phyloP scores from a whole-genome alignment of 495 filamentous ascomycete genomes.

The Hyaloscypha hepaticicola region DNA sequence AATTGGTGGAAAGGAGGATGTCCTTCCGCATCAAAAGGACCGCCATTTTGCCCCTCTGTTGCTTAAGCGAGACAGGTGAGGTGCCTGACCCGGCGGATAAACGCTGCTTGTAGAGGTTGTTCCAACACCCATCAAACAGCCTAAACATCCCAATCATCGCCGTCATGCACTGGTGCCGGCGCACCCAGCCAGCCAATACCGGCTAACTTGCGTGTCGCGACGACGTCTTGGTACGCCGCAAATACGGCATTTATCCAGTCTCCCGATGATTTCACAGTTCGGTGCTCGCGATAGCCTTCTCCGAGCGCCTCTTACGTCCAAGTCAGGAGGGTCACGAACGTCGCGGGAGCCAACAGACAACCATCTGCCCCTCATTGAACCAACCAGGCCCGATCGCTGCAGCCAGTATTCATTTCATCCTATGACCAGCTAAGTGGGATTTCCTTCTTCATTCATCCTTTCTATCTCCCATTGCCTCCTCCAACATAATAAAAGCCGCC shows the following conservation, averaged over 20 bases:
- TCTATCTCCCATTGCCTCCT: background rate
- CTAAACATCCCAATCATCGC: background rate
- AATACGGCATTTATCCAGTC: background rate
- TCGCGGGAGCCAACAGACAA: background rate
- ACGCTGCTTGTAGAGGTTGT: background rate
- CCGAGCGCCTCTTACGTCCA: background rate
- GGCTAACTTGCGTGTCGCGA: background rate
- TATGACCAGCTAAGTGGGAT: background rate
- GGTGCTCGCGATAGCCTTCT: background rate
- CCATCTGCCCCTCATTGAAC: background rate
- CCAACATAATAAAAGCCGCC: slow-evolving; percentile 1
- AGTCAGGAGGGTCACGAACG: background rate
- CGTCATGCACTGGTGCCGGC: background rate
- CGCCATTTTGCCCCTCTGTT: background rate
- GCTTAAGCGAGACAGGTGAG: background rate
- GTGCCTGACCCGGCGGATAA: background rate
- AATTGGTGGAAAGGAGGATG: background rate
- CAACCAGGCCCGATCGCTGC: background rate
- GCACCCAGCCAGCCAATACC: background rate
- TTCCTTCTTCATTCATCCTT: background rate
- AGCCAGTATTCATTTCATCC: background rate
- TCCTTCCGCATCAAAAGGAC: background rate
- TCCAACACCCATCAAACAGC: background rate
- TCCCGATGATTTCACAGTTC: background rate
- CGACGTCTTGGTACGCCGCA: background rate